These are phyloP conservation scores for Lentinus polychrous DNA, from an alignment of 1,284 basidiomycete genomes.

Conservation along the genomic window DNA sequence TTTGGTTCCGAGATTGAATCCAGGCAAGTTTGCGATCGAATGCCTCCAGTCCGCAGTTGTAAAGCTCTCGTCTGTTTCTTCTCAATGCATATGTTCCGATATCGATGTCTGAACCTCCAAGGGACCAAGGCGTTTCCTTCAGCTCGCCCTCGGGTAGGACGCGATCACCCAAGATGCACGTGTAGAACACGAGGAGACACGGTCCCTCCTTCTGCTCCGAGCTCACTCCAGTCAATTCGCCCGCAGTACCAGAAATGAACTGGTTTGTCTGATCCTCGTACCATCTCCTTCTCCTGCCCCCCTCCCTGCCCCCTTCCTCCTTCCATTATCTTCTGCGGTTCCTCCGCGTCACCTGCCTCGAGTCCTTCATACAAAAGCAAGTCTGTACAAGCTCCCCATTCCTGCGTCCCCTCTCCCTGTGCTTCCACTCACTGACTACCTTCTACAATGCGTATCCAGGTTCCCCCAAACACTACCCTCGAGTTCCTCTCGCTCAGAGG, in stretches of 20 bases:
- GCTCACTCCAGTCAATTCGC: background rate
- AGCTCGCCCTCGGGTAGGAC: too few species aligned
- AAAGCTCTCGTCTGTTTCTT: too few species aligned
- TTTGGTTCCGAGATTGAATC: too few species aligned
- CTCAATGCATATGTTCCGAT: too few species aligned
- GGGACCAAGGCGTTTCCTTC: too few species aligned
- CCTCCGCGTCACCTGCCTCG: background rate
- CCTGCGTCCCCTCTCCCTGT: slow-evolving; percentile 16
- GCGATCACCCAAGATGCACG: background rate
- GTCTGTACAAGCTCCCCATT: slow-evolving; percentile 15
- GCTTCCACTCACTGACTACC: slow-evolving; percentile 20
- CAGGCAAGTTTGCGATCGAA: too few species aligned
- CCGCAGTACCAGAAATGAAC: background rate
- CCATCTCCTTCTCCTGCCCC: slow-evolving; percentile 1
- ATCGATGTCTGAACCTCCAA: slow-evolving; percentile 6
- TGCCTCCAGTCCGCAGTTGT: too few species aligned
- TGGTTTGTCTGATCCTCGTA: slow-evolving; percentile 6
- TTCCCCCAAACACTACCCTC: slow-evolving; percentile 50
- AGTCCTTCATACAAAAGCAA: slow-evolving; percentile 9
- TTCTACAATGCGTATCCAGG: slow-evolving; percentile 47
- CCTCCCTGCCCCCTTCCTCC: slow-evolving; percentile 1
- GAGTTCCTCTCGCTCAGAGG: slow-evolving; percentile 42
- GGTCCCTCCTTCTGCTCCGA: background rate
- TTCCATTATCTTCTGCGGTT: background rate
- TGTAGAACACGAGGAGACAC: slow-evolving; percentile 2